A percentile compares a stretch with the other conserved stretches of the same genome.
phyloP scores from a whole-genome alignment of 148 eudicot genomes.

The Chenopodium album region DNA sequence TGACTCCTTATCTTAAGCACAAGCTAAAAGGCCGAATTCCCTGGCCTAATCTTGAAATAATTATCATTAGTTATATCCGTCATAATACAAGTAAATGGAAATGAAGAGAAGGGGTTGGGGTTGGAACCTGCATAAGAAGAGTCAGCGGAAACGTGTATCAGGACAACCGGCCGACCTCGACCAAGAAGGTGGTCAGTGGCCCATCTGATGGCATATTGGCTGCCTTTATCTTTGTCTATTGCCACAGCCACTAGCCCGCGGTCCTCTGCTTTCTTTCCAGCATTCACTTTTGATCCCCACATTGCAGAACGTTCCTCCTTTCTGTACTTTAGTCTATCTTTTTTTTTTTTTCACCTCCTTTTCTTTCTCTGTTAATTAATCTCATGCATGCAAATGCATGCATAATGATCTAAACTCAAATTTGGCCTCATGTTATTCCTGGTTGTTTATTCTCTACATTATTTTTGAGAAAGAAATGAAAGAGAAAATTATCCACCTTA shows the following conservation, averaged over 20 bases:
- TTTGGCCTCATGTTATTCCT: not conserved
- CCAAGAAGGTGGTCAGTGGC: conserved; percentile 47
- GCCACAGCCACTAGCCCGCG: conserved; percentile 65
- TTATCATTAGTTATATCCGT: not conserved
- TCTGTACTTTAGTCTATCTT: not conserved
- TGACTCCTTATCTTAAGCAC: not conserved
- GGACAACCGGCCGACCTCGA: conserved; percentile 48
- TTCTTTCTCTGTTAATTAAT: conserved; percentile 1
- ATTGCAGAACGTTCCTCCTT: conserved; percentile 28
- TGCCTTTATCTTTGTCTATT: conserved; percentile 52
- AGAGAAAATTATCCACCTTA: conserved; percentile 7
- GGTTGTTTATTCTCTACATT: not conserved
- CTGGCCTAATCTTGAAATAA: not conserved
- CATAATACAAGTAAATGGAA: not conserved
- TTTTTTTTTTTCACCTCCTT: not conserved
- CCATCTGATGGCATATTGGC: conserved; percentile 62
- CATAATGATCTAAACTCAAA: not conserved
- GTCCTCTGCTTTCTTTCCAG: conserved; percentile 28
- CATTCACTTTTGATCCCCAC: conserved; percentile 42
- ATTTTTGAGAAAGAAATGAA: not conserved
- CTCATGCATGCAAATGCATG: not conserved
- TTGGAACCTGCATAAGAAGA: conserved; percentile 36
- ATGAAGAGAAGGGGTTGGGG: not conserved
- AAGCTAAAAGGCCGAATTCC: not conserved
- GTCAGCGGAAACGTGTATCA: conserved; percentile 57